Conservation (phyloP, 108 stramenopile species). For the Pseudonitzschia multiseries region DNA sequence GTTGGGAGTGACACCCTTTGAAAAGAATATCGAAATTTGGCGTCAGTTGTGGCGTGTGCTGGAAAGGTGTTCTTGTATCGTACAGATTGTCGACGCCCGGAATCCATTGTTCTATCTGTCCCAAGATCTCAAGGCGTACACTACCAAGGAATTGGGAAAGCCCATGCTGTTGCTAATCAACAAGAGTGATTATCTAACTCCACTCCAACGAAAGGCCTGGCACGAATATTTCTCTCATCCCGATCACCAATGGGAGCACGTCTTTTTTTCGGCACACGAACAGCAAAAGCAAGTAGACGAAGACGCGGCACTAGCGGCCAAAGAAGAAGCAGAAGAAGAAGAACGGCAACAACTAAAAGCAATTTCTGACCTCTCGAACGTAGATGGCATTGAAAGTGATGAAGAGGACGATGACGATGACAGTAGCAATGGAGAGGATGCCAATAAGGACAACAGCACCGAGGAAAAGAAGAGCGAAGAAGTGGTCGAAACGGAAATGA, state of each 20-base stretch:
- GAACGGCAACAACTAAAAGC: slow-evolving; percentile 16
- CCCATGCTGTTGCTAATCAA: slow-evolving; percentile 92
- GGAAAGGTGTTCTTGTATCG: slow-evolving; percentile 89
- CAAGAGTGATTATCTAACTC: slow-evolving; percentile 95
- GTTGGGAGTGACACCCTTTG: slow-evolving; percentile 92
- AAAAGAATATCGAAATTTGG: slow-evolving; percentile 99
- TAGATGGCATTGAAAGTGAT: slow-evolving; percentile 23
- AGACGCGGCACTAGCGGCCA: slow-evolving; percentile 14
- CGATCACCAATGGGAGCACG: slow-evolving; percentile 73
- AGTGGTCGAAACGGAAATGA: slow-evolving; percentile 1
- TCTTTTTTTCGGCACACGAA: slow-evolving; percentile 94
- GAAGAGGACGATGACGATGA: slow-evolving; percentile 37
- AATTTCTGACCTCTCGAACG: not conserved
- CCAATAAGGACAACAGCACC: slow-evolving; percentile 32
- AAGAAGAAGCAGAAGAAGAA: slow-evolving; percentile 35
- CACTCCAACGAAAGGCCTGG: slow-evolving; percentile 85
- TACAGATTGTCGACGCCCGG: slow-evolving; percentile 97
- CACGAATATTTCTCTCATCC: slow-evolving; percentile 69
- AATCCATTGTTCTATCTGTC: slow-evolving; percentile 96
- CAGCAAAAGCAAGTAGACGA: slow-evolving; percentile 89
- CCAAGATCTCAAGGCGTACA: slow-evolving; percentile 85
- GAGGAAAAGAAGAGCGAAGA: slow-evolving; percentile 17
- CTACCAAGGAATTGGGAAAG: slow-evolving; percentile 80
- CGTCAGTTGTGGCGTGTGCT: slow-evolving; percentile 98
- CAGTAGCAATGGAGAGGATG: slow-evolving; percentile 34